These are phyloP conservation scores for Fonsecaea monophora DNA, from an alignment of 2,329 filamentous ascomycete species.

Conservation along the genomic window DNA sequence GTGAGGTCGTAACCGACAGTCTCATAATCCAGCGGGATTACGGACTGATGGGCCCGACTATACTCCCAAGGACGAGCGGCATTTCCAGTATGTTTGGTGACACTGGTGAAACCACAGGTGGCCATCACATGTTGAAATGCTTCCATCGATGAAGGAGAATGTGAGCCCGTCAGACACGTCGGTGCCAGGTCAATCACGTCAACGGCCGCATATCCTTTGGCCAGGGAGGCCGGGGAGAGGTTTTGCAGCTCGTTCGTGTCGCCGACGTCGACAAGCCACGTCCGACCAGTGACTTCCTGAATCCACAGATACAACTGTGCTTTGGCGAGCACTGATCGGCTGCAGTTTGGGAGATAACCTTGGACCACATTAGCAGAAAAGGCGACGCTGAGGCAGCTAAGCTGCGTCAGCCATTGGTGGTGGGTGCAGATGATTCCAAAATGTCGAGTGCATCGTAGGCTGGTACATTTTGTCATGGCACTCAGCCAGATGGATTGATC, in stretches of 20 bases:
- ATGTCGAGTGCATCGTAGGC: slow-evolving; percentile 43
- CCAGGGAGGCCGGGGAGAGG: slow-evolving; percentile 42
- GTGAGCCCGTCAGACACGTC: slow-evolving; percentile 41
- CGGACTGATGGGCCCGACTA: slow-evolving; percentile 38
- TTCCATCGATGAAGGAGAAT: slow-evolving; percentile 39
- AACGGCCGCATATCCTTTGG: slow-evolving; percentile 41
- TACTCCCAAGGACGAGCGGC: slow-evolving; percentile 47
- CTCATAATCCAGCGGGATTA: slow-evolving; percentile 44
- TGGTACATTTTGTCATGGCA: slow-evolving; percentile 45
- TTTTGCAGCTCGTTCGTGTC: slow-evolving; percentile 42
- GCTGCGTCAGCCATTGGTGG: slow-evolving; percentile 45
- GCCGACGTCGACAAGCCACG: slow-evolving; percentile 46
- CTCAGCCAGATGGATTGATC: slow-evolving; percentile 44
- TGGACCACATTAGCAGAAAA: slow-evolving; percentile 43
- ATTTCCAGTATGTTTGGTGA: slow-evolving; percentile 44
- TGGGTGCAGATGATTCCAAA: slow-evolving; percentile 46
- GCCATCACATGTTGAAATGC: slow-evolving; percentile 43
- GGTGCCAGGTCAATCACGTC: slow-evolving; percentile 42
- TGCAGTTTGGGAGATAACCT: slow-evolving; percentile 42
- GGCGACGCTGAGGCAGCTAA: slow-evolving; percentile 44
- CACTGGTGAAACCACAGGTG: slow-evolving; percentile 44
- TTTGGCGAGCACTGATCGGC: slow-evolving; percentile 45
- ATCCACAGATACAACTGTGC: slow-evolving; percentile 46
- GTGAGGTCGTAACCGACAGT: slow-evolving; percentile 46
- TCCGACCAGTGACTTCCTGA: slow-evolving; percentile 41